Base-by-base conservation (phyloP, 2,329 filamentous ascomycete species). In the Claviceps capensis region DNA sequence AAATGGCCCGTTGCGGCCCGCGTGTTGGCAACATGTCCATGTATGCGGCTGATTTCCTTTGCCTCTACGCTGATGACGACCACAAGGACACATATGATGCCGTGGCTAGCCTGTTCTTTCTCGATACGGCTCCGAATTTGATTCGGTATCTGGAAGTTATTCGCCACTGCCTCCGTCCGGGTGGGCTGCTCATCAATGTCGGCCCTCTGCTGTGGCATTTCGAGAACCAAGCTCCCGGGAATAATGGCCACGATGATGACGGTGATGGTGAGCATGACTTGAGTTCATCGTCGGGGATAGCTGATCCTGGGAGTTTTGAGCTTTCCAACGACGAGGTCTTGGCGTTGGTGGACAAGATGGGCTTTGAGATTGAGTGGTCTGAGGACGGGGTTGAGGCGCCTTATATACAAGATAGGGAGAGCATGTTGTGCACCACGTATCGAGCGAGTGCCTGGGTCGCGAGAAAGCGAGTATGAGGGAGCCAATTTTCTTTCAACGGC, bases 141-240 rank as follows among this genome's bases (percentile, higher is more conserved):
- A 85, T 97, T 51, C 80, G 85, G 2, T 98, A 98, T 63, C 79
- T 98, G 37, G 83, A 95, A 63, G 83, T 89, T 1, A 86, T 97
- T 51, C 72, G 71, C 43, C 79, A 86, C 62, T 94, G 90, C 61
- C 76, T 98, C 48, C 81, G 78, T 58, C 74, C 80, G 0, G 86
- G 85, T 26, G 93, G 93, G 0, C 61, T 95, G 4, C 86, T 95
- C 73, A 78, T 95, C 62, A 98, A 98, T 62, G 72, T 95, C 23
- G 93, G 93, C 0, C 93, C 93, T 0, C 69, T 98, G 51, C 72
- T 97, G 42, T 98, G 93, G 93, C 94, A 98, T 66, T 97, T 94
- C 65, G 88, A 94, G 64, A 85, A 88, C 58, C 78, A 83, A 43
- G 75, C 79, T 1, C 79, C 78, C 0, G 77, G 79, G 41, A 75